Base-by-base conservation (phyloP, 495 filamentous ascomycete genomes). In the Neurospora sp. region DNA sequence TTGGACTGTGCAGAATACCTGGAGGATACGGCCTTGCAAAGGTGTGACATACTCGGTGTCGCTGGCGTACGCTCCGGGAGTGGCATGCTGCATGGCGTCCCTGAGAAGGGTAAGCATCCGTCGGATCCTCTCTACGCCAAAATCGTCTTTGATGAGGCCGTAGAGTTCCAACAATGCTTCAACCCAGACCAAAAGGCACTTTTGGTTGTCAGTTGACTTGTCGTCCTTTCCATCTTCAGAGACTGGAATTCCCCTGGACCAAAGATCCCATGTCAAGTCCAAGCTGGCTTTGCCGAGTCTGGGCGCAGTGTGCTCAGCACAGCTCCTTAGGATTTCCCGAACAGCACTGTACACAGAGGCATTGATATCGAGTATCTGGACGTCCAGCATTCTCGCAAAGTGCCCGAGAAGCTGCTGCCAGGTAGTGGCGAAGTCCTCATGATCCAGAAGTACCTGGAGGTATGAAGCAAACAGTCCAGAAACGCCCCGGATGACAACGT, bases 1-100 rank as follows among this genome's bases (percentile, higher is more conserved):
- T 39, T 91, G 90, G 18, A 97, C 86, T 48, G 88, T 86, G 76
- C 90, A 91, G 46, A 96, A 83, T 46, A 88, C 90, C 31, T 93
- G 90, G 16, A 96, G 81, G 18, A 95, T 89, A 75, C 91, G 85
- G 12, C 81, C 87, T 78, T 99, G 96, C 9, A 99, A 80, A 10
- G 89, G 86, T 1, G 94, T 97, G 73, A 92, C 86, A 72, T 89
- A 90, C 70, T 97, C 94, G n/a, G 94, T 84, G 82, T 98, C 96
- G 41, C 89, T 89, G 41, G 92, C 90, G 77, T 97, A 97, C 18
- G 88, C 83, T 3, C 91, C 88, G n/a, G 88, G 88, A 35, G 92
- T 90, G 5, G 94, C 87, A 59, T 84, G 80, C 48, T 86, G 81
- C 79, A 88, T 84, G 31, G 86, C 84, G 46, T 87, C 82, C 18